A percentile compares a stretch with the other conserved stretches of the same genome.
Conservation (phyloP, 2,329 filamentous ascomycete species). For the Sphaerostilbella broomeana region DNA sequence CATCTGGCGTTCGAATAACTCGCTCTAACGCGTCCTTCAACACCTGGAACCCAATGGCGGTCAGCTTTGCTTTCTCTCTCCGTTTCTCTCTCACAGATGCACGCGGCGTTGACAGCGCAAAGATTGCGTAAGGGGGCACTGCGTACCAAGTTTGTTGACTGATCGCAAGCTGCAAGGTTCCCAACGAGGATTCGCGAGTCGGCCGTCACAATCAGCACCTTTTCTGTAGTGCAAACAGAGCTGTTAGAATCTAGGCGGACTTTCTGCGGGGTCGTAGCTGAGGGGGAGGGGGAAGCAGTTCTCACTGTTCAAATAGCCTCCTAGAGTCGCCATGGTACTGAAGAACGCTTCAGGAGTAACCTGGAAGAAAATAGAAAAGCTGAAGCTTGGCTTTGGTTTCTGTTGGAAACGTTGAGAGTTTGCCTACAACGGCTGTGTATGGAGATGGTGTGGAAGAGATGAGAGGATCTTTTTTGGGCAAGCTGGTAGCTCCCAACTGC, state of each 20-base stretch:
- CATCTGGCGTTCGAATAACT: constrained; percentile 79
- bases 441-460: background rate
- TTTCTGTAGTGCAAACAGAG: constrained; percentile 54
- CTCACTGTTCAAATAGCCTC: constrained; percentile 40
- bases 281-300: constrained; percentile 2
- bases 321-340: constrained; percentile 36
- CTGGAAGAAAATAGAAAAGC: background rate
- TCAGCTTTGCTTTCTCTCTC: constrained; percentile 14
- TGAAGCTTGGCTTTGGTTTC: background rate
- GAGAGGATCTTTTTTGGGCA: constrained; percentile 3
- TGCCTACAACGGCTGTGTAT: background rate
- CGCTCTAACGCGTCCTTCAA: constrained; percentile 78
- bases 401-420: background rate
- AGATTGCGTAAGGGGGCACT: background rate
- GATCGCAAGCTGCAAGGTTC: constrained; percentile 77
- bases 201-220: constrained; percentile 83
- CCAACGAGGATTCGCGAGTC: constrained; percentile 85
- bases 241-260: constrained; percentile 1
- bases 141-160: constrained; percentile 77
- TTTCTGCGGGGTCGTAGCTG: constrained; percentile 7
- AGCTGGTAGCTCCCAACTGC: constrained; percentile 8
- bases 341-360: background rate
- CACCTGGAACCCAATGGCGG: constrained; percentile 44
- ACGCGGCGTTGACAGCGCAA: no score
- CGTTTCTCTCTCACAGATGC: background rate